Conservation (phyloP, 2,329 filamentous ascomycete genomes). For the Talaromyces funiculosus region DNA sequence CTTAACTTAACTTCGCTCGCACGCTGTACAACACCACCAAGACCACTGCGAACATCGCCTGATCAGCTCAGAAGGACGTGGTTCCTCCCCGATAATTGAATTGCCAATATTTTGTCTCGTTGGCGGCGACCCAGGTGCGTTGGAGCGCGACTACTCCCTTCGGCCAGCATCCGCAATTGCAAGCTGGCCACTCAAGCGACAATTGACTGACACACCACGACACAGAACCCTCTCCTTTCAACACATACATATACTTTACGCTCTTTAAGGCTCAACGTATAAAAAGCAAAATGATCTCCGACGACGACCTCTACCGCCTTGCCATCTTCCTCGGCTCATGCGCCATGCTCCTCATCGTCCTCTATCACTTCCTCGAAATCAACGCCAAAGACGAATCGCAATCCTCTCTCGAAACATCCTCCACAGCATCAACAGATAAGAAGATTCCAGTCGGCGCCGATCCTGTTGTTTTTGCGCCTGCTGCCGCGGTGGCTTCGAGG, state of each 20-base stretch:
- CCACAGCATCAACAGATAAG: constrained; percentile 5
- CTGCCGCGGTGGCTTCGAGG: constrained; percentile 10
- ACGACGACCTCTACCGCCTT: constrained; percentile 82
- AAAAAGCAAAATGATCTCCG: constrained; percentile 72
- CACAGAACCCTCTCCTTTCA: neutral
- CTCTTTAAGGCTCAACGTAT: neutral
- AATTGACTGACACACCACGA: neutral
- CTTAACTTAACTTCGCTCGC: too few species aligned
- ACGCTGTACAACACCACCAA: neutral
- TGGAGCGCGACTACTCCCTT: neutral
- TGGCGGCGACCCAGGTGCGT: neutral
- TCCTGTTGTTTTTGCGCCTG: constrained; percentile 11
- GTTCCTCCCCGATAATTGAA: neutral
- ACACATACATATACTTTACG: neutral
- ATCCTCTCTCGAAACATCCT: neutral
- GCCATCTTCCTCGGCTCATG: constrained; percentile 88
- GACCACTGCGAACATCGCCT: neutral
- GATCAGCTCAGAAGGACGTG: neutral
- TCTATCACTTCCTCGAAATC: constrained; percentile 95
- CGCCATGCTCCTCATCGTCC: constrained; percentile 84
- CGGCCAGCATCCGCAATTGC: constrained; percentile 1
- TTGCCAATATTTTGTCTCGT: neutral
- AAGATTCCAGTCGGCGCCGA: constrained; percentile 13
- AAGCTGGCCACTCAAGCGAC: constrained; percentile 8
- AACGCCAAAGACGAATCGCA: constrained; percentile 60